These are phyloP conservation scores for Hypoxylon sp. DNA, from an alignment of 2,329 filamentous ascomycete genomes.

Conservation along the genomic window DNA sequence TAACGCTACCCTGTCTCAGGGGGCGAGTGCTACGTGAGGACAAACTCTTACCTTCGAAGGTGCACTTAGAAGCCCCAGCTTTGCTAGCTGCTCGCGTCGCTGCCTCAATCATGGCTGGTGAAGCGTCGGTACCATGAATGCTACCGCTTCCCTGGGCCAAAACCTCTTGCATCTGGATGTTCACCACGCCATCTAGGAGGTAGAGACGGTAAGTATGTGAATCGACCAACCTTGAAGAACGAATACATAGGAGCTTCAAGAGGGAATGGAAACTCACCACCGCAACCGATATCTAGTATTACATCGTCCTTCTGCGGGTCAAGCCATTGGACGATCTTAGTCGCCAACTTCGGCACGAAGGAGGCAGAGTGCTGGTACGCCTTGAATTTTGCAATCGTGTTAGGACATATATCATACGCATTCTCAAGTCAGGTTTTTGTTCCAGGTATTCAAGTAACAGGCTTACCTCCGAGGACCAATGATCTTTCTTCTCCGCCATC, in stretches of 20 bases:
- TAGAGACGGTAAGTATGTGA: conserved; percentile 6
- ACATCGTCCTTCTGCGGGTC: conserved; percentile 70
- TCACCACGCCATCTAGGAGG: conserved; percentile 71
- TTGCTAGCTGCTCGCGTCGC: conserved; percentile 61
- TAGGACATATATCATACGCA: conserved; percentile 1
- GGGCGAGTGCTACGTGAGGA: too few species aligned
- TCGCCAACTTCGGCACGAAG: conserved; percentile 74
- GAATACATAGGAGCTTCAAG: background rate
- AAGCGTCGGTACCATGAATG: conserved; percentile 72
- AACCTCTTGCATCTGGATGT: conserved; percentile 66
- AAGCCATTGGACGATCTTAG: conserved; percentile 71
- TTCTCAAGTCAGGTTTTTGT: background rate
- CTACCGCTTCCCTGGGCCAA: conserved; percentile 62
- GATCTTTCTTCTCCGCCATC: conserved; percentile 54
- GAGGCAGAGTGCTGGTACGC: conserved; percentile 73
- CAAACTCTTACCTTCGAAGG: conserved; percentile 63
- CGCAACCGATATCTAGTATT: conserved; percentile 75
- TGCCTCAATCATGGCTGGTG: conserved; percentile 70
- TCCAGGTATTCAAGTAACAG: background rate
- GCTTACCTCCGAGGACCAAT: conserved; percentile 60
- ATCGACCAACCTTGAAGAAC: background rate
- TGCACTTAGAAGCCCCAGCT: conserved; percentile 56
- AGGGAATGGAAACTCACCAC: conserved; percentile 60
- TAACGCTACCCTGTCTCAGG: background rate
- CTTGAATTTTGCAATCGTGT: conserved; percentile 53